phyloP scores from a whole-genome alignment of 768 basidiomycete species.

The Tricholoma bakamatsutake region DNA sequence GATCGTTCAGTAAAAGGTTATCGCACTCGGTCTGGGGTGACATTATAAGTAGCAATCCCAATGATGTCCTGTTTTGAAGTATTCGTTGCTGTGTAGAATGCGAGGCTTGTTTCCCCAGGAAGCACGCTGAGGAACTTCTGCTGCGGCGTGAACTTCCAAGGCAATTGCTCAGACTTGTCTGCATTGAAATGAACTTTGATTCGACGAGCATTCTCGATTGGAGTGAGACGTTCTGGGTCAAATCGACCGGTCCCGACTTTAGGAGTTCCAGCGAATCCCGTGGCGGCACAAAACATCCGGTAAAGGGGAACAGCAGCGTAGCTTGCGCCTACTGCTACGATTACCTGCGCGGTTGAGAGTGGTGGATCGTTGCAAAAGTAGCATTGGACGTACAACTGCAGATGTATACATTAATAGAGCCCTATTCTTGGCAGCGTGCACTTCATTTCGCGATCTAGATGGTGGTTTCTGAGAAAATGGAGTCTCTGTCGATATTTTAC shows the following conservation, averaged over 20 bases:
- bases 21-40: slow-evolving; percentile 91
- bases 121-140: slow-evolving; percentile 87
- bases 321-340: slow-evolving; percentile 76
- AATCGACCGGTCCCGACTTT: slow-evolving; percentile 83
- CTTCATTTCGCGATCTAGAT: slow-evolving; percentile 24
- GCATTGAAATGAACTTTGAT: slow-evolving; percentile 97
- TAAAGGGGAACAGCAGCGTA: slow-evolving; percentile 98
- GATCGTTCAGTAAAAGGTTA: neutral
- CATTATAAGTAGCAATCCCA: slow-evolving; percentile 98
- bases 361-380: neutral
- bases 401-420: slow-evolving; percentile 80
- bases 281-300: slow-evolving; percentile 96
- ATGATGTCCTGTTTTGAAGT: slow-evolving; percentile 82
- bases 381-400: slow-evolving; percentile 56
- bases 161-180: slow-evolving; percentile 80
- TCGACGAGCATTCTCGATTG: slow-evolving; percentile 58
- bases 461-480: slow-evolving; percentile 4
- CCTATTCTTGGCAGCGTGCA: slow-evolving; percentile 57
- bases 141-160: slow-evolving; percentile 90
- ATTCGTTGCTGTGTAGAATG: slow-evolving; percentile 95
- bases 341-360: slow-evolving; percentile 44
- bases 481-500: slow-evolving; percentile 11
- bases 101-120: slow-evolving; percentile 93
- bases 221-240: slow-evolving; percentile 78
- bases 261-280: slow-evolving; percentile 94